Conservation (phyloP, 257 asterid species). For the Nicotiana undulata region DNA sequence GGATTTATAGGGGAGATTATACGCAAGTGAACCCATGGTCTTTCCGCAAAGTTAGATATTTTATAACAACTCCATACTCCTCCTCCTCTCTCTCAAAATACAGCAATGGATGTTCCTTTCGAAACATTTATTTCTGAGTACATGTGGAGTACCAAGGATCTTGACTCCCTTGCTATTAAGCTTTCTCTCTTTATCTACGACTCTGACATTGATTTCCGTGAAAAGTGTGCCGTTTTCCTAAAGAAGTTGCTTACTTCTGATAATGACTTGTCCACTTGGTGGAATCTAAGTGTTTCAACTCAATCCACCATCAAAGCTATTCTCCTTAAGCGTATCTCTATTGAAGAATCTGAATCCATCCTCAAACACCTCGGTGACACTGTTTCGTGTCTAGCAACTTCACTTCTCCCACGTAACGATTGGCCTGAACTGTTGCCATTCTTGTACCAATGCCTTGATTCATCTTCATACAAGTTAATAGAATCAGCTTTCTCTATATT, state of each 20-base stretch:
- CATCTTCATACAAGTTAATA: conserved; percentile 51
- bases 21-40: too few relatives aligned
- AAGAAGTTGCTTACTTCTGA: conserved; percentile 54
- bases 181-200: too few relatives aligned
- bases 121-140: too few relatives aligned
- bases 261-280: conserved; percentile 61
- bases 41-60: too few relatives aligned
- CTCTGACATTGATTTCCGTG: too few relatives aligned
- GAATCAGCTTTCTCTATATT: conserved; percentile 67
- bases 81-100: too few relatives aligned
- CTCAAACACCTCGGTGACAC: conserved; percentile 69
- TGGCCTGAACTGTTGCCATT: conserved; percentile 90
- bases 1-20: too few relatives aligned
- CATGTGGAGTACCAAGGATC: too few relatives aligned
- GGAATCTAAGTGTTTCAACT: conserved; percentile 40
- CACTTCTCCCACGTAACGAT: conserved; percentile 59
- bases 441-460: conserved; percentile 80
- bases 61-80: too few relatives aligned
- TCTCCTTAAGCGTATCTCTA: conserved; percentile 42
- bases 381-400: conserved; percentile 73
- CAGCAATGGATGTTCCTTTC: too few relatives aligned
- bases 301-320: conserved; percentile 47
- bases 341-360: conserved; percentile 50
- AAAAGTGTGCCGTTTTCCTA: too few relatives aligned
- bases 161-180: too few relatives aligned